Evolutionary conservation across 352 stramenopile species (phyloP).

Genomic region (Globisporangium spiculum): DNA sequence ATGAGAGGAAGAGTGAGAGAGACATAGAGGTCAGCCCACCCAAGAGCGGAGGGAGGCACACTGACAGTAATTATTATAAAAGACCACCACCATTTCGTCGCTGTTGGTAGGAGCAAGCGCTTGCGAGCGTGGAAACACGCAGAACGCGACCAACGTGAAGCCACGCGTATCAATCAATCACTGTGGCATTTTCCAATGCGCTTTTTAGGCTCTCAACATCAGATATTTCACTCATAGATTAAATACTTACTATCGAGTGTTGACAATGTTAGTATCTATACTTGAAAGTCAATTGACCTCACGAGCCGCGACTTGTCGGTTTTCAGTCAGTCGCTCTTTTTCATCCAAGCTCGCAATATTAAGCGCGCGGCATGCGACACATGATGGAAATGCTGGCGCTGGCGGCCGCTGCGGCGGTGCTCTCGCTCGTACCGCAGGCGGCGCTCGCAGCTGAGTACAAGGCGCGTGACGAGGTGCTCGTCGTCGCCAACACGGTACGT

Average conservation of each 20-base stretch:
- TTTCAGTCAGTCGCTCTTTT: slow-evolving; percentile 4
- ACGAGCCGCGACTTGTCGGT: background rate
- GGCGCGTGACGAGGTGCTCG: slow-evolving; percentile 61
- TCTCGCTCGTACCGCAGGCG: background rate
- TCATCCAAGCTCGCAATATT: background rate
- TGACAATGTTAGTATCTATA: no score
- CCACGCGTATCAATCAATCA: no score
- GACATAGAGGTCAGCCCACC: background rate
- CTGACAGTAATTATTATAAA: background rate
- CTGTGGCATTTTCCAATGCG: no score
- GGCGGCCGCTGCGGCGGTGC: slow-evolving; percentile 3
- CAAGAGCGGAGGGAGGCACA: background rate
- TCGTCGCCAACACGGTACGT: slow-evolving; percentile 69
- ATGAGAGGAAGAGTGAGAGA: background rate
- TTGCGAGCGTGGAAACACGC: no score
- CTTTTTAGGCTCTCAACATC: no score
- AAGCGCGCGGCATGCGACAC: slow-evolving; percentile 12
- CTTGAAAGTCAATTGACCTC: background rate
- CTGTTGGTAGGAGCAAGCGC: no score
- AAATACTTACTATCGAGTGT: no score
- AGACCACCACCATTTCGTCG: background rate
- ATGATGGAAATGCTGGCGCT: background rate
- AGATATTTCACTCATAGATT: no score
- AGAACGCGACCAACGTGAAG: no score
- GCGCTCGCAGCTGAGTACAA: slow-evolving; percentile 31